phyloP scores from a whole-genome alignment of 192 early-diverging fungal genomes.

The Borealophlyctis nickersoniae region DNA sequence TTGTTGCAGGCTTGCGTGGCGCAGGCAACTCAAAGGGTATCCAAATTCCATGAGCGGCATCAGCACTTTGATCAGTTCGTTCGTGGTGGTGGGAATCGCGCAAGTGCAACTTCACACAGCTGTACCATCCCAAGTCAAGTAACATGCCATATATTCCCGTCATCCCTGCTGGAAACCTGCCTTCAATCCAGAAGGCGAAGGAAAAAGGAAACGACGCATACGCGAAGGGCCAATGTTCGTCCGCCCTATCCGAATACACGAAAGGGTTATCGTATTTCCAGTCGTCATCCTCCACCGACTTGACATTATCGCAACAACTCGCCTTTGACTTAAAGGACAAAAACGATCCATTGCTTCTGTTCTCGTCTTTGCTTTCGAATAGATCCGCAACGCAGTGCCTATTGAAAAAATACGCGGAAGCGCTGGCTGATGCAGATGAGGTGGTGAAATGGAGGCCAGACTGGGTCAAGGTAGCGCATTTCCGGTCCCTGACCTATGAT shows the following conservation, averaged over 20 bases:
- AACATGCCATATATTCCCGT: neutral
- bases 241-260: conserved; percentile 71
- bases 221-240: conserved; percentile 59
- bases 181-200: conserved; percentile 54
- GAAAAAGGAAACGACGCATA: conserved; percentile 74
- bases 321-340: neutral
- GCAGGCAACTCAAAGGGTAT: too few relatives aligned
- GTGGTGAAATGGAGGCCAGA: conserved; percentile 49
- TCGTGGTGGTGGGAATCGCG: too few relatives aligned
- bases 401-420: conserved; percentile 61
- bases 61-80: too few relatives aligned
- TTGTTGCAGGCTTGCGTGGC: too few relatives aligned
- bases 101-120: too few relatives aligned
- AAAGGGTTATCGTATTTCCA: conserved; percentile 79
- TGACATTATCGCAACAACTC: neutral
- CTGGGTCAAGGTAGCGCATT: conserved; percentile 37
- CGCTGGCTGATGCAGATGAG: conserved; percentile 65
- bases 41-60: too few relatives aligned
- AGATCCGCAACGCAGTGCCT: conserved; percentile 63
- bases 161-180: neutral
- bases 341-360: conserved; percentile 33
- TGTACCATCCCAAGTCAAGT: too few relatives aligned
- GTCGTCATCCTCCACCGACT: conserved; percentile 6
- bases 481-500: too few relatives aligned
- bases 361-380: conserved; percentile 70